phyloP scores from a whole-genome alignment of 2,329 filamentous ascomycete genomes.

The Gnomoniopsis sp. region DNA sequence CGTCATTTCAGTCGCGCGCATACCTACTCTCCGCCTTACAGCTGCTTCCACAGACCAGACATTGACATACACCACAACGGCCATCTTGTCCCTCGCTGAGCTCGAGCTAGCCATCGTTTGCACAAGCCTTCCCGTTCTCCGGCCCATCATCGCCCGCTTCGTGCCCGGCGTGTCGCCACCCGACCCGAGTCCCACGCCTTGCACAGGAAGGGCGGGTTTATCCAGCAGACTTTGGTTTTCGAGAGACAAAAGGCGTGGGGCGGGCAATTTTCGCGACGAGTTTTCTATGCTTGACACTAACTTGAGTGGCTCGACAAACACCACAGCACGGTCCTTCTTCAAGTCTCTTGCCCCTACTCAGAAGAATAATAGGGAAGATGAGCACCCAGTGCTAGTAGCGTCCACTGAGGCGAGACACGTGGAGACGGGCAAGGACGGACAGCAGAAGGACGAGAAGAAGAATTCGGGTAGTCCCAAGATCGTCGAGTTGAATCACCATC shows the following conservation, averaged over 20 bases:
- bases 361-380: neutral
- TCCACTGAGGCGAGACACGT: no score
- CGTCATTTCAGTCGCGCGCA: slow-evolving; percentile 8
- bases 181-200: neutral
- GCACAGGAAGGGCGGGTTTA: neutral
- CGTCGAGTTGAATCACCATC: no score
- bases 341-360: neutral
- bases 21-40: neutral
- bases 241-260: no score
- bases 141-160: slow-evolving; percentile 13
- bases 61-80: slow-evolving; percentile 1
- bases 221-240: no score
- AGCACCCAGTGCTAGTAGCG: neutral
- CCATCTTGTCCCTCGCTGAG: slow-evolving; percentile 6
- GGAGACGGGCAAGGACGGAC: no score
- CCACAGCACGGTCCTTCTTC: neutral
- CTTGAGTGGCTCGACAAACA: neutral
- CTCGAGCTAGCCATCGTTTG: slow-evolving; percentile 5
- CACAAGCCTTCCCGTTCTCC: slow-evolving; percentile 19
- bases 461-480: no score
- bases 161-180: neutral
- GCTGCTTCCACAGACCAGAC: neutral
- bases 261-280: no score
- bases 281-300: neutral
- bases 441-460: no score